Conservation (phyloP, 768 basidiomycete species). For the Lactarius hatsudake region DNA sequence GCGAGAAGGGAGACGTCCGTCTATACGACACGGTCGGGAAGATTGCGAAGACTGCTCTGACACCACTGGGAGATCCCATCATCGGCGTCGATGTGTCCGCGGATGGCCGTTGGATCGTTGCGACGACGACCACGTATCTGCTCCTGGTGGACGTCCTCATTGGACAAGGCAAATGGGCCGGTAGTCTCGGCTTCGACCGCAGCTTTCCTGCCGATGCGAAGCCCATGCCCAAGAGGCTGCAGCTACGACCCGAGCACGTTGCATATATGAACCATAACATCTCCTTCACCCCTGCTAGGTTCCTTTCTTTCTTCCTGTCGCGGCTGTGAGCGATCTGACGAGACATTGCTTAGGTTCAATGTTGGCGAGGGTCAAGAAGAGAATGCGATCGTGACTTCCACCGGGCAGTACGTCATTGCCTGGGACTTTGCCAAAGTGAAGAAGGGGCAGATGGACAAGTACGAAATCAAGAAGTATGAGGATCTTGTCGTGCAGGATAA, state of each 20-base stretch:
- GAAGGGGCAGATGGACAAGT: constrained; percentile 85
- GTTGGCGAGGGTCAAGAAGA: constrained; percentile 84
- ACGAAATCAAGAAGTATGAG: constrained; percentile 96
- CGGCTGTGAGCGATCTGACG: background rate
- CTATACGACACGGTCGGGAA: constrained; percentile 96
- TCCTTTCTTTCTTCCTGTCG: constrained; percentile 26
- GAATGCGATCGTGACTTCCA: constrained; percentile 94
- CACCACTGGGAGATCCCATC: constrained; percentile 93
- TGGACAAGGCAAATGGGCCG: constrained; percentile 82
- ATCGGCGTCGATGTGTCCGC: constrained; percentile 92
- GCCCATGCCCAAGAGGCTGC: constrained; percentile 84
- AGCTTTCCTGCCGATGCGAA: constrained; percentile 94
- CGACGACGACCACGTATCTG: constrained; percentile 92
- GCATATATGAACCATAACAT: constrained; percentile 90
- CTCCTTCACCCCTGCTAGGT: constrained; percentile 93
- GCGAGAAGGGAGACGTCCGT: constrained; percentile 94
- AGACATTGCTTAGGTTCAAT: constrained; percentile 68
- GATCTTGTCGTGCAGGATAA: constrained; percentile 94
- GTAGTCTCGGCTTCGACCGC: constrained; percentile 85
- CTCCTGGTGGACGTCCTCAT: constrained; percentile 94
- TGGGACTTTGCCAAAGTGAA: constrained; percentile 99
- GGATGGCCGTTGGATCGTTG: constrained; percentile 91
- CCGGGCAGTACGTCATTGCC: constrained; percentile 86
- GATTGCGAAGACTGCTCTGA: constrained; percentile 97
- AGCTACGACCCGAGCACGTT: constrained; percentile 87